Evolutionary conservation across 78 protist species (phyloP).

Genomic region (Dictyostelium capitatum): DNA sequence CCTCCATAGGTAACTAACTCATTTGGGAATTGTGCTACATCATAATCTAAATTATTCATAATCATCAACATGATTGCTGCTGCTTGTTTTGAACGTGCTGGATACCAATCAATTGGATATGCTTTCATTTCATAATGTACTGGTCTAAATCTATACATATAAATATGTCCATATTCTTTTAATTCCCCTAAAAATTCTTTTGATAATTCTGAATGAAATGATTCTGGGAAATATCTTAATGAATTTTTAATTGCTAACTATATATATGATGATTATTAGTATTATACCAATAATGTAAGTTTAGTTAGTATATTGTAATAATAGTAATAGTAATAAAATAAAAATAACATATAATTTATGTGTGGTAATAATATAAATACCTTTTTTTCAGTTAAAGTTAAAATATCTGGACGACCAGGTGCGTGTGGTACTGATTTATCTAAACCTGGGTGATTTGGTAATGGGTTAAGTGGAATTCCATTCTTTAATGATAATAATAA

Average conservation of each 20-base stretch:
- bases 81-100: conserved; percentile 88
- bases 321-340: no score
- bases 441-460: conserved; percentile 64
- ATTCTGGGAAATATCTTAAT: conserved; percentile 84
- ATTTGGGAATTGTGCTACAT: conserved; percentile 97
- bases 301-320: no score
- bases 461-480: conserved; percentile 50
- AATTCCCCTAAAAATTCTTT: conserved; percentile 86
- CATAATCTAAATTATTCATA: conserved; percentile 92
- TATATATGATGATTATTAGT: no score
- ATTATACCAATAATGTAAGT: no score
- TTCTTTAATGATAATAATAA: conserved; percentile 20
- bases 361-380: no score
- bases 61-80: conserved; percentile 95
- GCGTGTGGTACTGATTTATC: conserved; percentile 82
- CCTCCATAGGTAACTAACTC: conserved; percentile 97
- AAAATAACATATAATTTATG: no score
- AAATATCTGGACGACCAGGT: conserved; percentile 70
- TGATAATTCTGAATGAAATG: conserved; percentile 61
- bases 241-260: conserved; percentile 84
- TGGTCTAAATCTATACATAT: conserved; percentile 96
- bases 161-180: conserved; percentile 91
- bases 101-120: conserved; percentile 85
- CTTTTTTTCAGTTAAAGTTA: conserved; percentile 34
- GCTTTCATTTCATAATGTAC: conserved; percentile 87